Percentiles rank a stretch among this genome's conserved stretches.
phyloP scores from a whole-genome alignment of 2,329 filamentous ascomycete genomes.

The Malbranchea cinnamomea region DNA sequence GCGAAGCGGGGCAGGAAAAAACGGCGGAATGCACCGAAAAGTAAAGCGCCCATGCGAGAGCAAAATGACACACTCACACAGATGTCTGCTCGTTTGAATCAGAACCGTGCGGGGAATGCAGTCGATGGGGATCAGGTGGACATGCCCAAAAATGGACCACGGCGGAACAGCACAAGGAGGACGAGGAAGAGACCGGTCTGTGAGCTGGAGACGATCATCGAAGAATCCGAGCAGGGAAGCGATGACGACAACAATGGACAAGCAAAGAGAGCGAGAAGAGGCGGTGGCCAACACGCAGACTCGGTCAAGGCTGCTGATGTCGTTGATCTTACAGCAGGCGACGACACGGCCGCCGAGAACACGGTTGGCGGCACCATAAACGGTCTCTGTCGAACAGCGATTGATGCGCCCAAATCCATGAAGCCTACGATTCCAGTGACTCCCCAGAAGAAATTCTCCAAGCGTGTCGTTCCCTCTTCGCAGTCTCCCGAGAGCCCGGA shows the following conservation, averaged over 20 bases:
- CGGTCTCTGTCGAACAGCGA: background rate
- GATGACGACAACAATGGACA: background rate
- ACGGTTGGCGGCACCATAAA: too few relatives aligned
- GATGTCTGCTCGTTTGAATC: conserved; percentile 4
- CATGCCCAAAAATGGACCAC: background rate
- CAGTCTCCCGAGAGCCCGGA: conserved; percentile 30
- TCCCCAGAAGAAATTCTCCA: conserved; percentile 19
- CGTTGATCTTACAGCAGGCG: too few relatives aligned
- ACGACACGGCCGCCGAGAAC: too few relatives aligned
- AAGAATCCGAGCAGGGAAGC: conserved; percentile 3
- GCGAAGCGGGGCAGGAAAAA: background rate
- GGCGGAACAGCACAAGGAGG: background rate
- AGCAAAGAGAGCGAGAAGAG: conserved; percentile 3
- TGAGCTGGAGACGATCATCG: conserved; percentile 5
- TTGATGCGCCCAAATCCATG: background rate
- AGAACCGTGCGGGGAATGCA: background rate
- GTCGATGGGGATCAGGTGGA: background rate
- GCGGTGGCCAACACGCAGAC: background rate
- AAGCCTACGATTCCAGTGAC: conserved; percentile 15
- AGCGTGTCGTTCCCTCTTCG: conserved; percentile 26
- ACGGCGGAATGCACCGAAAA: background rate
- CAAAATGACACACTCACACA: conserved; percentile 6
- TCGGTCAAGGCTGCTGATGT: too few relatives aligned
- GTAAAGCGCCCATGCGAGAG: background rate
- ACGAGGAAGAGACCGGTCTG: conserved; percentile 3